A percentile compares a stretch with the other conserved stretches of the same genome.
phyloP scores from a whole-genome alignment of 2,329 filamentous ascomycete species.

The Berkeleyomyces basicola region DNA sequence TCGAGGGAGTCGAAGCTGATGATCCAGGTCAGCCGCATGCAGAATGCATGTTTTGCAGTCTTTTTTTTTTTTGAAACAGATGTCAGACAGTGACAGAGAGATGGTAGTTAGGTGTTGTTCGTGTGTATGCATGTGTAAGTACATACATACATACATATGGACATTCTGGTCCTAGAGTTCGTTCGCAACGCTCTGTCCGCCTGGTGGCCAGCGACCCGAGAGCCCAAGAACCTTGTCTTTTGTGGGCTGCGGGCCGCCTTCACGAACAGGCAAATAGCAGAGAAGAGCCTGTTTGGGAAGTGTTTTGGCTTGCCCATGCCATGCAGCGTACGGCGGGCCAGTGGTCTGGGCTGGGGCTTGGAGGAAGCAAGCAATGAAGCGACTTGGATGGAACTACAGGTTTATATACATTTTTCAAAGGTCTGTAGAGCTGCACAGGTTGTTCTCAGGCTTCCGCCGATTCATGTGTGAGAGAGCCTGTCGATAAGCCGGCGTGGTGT shows the following conservation, averaged over 20 bases:
- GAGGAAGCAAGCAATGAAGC: no score
- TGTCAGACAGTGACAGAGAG: neutral
- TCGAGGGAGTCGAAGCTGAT: neutral
- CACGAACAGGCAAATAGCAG: neutral
- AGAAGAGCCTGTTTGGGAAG: neutral
- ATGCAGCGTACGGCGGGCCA: neutral
- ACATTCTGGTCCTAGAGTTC: no score
- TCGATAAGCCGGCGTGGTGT: no score
- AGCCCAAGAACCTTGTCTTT: neutral
- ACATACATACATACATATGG: no score
- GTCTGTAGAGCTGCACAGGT: neutral
- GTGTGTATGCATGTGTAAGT: neutral
- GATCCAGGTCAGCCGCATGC: neutral
- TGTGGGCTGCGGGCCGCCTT: neutral
- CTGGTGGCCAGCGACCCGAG: neutral
- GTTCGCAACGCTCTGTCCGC: neutral
- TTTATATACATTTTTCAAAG: neutral
- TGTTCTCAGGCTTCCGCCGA: neutral
- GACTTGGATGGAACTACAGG: no score
- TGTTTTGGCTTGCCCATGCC: neutral
- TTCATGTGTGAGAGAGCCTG: neutral
- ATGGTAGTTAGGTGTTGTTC: neutral
- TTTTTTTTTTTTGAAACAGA: neutral
- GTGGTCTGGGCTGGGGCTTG: no score
- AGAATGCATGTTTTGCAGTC: neutral